Base-by-base conservation (phyloP, 108 stramenopile species). In the Nitzschia inconspicua region DNA sequence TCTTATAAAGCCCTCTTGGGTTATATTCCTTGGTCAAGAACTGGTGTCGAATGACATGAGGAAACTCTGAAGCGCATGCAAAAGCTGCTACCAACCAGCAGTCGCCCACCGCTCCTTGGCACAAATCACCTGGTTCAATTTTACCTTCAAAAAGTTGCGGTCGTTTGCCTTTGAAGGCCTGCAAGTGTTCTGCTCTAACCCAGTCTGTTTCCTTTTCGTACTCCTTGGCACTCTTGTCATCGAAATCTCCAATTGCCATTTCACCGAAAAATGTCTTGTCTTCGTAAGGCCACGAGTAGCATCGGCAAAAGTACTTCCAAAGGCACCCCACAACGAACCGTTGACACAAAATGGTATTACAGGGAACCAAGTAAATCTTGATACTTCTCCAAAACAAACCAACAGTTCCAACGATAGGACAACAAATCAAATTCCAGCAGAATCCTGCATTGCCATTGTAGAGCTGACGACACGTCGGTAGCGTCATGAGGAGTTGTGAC, bases 21-120 rank as follows among this genome's bases (percentile, higher is more conserved):
- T 56, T 55, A 13, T 66, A 56, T 30, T 66, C 65, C 27, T 76
- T 43, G 2, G 68, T 47, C 11, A 77, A 44, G 30, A 66, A 66
- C 65, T 56, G 47, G 46, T 66, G 53, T 0, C 53, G 65, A 52
- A 94, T 80, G 30, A 94, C 50, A 64, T 90, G 82, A 22, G 71
- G 66, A 40, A 83, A 64, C 66, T 94, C 92, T 2, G 88, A 83
- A 8, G 89, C 87, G 20, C 88, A 86, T 24, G 86, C 84, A 67
- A 94, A 65, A 16, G 92, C 88, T 30, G 85, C 82, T 26, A 94
- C 72, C 65, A 94, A 88, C 92, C 92, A 94, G 51, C 92, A 94
- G 49, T 88, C 83, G 4, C 92, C 92, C 24, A 94, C 80, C 13
- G 80, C 71, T 20, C 92, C 92, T 72, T 94, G 88, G 5, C 77